Evolutionary conservation across 495 filamentous ascomycete genomes (phyloP).

Genomic region (Amorphotheca resinae): DNA sequence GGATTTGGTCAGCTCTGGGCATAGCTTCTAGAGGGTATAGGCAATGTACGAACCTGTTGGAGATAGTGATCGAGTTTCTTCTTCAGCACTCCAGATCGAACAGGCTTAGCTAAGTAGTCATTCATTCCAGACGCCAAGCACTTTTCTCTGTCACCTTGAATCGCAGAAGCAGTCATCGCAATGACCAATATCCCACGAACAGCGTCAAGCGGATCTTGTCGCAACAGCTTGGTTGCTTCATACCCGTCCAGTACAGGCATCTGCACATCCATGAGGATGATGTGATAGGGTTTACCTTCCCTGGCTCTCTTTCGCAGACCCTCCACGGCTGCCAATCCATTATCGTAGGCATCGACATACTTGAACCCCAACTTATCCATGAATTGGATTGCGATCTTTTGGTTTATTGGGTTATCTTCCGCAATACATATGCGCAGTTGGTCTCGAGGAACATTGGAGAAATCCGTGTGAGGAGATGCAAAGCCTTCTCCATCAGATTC

Average conservation of each 20-base stretch:
- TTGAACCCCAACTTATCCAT: conserved; percentile 72
- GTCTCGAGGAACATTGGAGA: conserved; percentile 60
- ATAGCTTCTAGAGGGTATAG: not conserved
- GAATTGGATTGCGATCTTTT: conserved; percentile 83
- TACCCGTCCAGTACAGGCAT: conserved; percentile 95
- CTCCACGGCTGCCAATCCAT: conserved; percentile 76
- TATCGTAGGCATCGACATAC: conserved; percentile 67
- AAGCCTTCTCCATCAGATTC: conserved; percentile 13
- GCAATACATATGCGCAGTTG: conserved; percentile 78
- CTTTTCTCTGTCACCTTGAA: conserved; percentile 83
- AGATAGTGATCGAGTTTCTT: conserved; percentile 50
- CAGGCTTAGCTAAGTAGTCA: conserved; percentile 88
- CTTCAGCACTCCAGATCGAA: conserved; percentile 59
- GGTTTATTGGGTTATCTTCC: conserved; percentile 86
- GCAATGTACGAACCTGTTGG: conserved; percentile 15
- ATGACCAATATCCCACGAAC: conserved; percentile 74
- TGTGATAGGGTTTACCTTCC: conserved; percentile 58
- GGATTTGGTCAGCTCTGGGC: not conserved
- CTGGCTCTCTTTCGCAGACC: conserved; percentile 58
- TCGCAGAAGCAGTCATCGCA: conserved; percentile 87
- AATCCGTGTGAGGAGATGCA: conserved; percentile 26
- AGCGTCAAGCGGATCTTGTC: conserved; percentile 56
- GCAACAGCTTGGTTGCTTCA: conserved; percentile 71
- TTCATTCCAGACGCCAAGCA: conserved; percentile 91
- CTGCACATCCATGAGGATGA: conserved; percentile 90